phyloP scores from a whole-genome alignment of 2,329 filamentous ascomycete species.

The Dendrostoma leiphaemia region DNA sequence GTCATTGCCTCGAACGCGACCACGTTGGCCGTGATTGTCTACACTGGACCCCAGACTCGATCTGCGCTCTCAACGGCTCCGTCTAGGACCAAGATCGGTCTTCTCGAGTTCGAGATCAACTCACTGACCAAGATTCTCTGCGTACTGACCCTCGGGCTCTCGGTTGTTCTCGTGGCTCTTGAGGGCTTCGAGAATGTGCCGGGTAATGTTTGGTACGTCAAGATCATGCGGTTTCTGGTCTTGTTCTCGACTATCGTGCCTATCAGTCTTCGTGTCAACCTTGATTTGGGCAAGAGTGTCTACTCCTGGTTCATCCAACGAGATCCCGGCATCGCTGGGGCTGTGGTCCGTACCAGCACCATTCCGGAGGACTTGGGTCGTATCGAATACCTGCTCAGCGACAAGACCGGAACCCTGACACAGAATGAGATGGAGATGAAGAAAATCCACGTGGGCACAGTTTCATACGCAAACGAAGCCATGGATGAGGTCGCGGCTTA shows the following conservation, averaged over 20 bases:
- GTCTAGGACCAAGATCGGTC: constrained; percentile 88
- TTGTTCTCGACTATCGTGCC: constrained; percentile 99
- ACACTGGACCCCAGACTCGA: constrained; percentile 91
- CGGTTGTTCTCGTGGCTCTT: constrained; percentile 82
- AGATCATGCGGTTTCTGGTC: constrained; percentile 96
- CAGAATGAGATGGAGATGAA: constrained; percentile 99
- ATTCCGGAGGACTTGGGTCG: constrained; percentile 95
- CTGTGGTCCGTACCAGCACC: constrained; percentile 92
- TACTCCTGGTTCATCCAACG: constrained; percentile 95
- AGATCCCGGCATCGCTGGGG: constrained; percentile 84
- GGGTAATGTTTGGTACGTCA: constrained; percentile 82
- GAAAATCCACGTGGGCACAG: constrained; percentile 96
- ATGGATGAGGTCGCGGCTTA: constrained; percentile 96
- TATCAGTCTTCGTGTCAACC: constrained; percentile 91
- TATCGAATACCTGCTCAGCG: constrained; percentile 93
- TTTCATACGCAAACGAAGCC: constrained; percentile 96
- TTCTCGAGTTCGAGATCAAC: constrained; percentile 96
- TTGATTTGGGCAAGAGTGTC: constrained; percentile 95
- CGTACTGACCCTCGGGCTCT: constrained; percentile 79
- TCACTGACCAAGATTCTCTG: constrained; percentile 95
- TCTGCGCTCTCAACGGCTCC: constrained; percentile 90
- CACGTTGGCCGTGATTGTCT: constrained; percentile 86
- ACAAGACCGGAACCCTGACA: constrained; percentile 97
- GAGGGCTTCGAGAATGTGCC: constrained; percentile 73
- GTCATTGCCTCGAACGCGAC: constrained; percentile 90